Base-by-base conservation (phyloP, 768 basidiomycete genomes). In the Pleurotus tuoliensis region DNA sequence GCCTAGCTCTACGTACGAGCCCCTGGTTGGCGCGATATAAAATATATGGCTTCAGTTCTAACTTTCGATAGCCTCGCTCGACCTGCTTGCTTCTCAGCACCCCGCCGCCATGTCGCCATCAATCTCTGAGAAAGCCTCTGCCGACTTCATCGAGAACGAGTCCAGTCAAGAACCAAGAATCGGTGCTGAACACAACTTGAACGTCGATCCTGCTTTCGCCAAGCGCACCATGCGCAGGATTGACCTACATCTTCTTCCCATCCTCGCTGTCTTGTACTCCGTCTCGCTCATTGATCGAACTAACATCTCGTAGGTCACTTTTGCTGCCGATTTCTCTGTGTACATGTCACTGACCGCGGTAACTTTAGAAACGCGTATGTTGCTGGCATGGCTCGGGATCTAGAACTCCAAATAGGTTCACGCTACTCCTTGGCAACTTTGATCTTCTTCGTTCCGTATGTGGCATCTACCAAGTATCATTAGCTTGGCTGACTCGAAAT, bases 371-470 rank as follows among this genome's bases (percentile, higher is more conserved):
- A 53, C 8, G 51, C 51, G 5, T 53, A 53, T 22, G 51, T 53
- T 20, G 51, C 51, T 18, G 51, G 51, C 15, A 53, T 53, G 51
- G 51, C 38, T 18, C n/a, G 13, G 7, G 51, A 53, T 16, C 51
- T 53, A 13, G n/a, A 41, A 3, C 51, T 53, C 0, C 51, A 41
- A 22, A 22, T 53, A n/a, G 51, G 51, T 16, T 5, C 51, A 16
- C 51, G 51, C 1, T 53, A 53, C 22, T 53, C 51, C 39, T 11
- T 53, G 12, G 51, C 51, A 5, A 53, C 51, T 20, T 24, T 53
- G 16, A 53, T 53, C 9, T 53, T 53, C 51, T 53, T 53, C 51
- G 51, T 53, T 12, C 51, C 51, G 51, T 53, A 41, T 41, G 51
- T 53, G 24, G 2, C 41, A 22, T 22, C 20, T n/a, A 7, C 15